Conservation (phyloP, 805 yeast genomes). For the Yarrowia hollandica region DNA sequence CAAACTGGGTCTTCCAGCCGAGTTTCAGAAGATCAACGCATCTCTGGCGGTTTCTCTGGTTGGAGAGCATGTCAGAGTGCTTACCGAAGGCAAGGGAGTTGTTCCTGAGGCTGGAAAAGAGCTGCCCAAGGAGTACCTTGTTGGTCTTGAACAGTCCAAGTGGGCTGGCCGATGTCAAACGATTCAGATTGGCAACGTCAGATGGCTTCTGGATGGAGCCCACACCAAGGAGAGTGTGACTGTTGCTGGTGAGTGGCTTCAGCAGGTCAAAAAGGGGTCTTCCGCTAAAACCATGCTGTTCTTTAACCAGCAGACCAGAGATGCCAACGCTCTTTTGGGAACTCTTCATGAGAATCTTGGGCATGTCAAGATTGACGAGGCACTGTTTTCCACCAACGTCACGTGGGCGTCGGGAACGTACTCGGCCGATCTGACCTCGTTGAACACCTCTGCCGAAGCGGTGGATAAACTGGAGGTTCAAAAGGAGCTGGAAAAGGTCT, state of each 20-base stretch:
- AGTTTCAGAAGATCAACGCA: conserved; percentile 82
- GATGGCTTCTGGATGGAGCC: conserved; percentile 95
- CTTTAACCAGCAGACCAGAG: conserved; percentile 94
- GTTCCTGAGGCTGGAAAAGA: conserved; percentile 24
- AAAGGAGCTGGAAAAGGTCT: conserved; percentile 64
- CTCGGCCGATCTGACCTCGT: conserved; percentile 71
- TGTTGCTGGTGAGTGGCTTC: conserved; percentile 84
- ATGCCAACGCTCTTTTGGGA: conserved; percentile 63
- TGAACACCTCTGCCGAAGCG: conserved; percentile 75
- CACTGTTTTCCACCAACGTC: conserved; percentile 83
- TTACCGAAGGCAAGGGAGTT: conserved; percentile 4
- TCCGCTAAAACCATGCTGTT: conserved; percentile 51
- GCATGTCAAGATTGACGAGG: conserved; percentile 61
- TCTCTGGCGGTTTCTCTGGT: conserved; percentile 79
- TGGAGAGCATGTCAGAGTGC: conserved; percentile 47
- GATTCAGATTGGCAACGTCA: conserved; percentile 49
- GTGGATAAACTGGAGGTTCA: conserved; percentile 84
- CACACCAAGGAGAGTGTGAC: conserved; percentile 86
- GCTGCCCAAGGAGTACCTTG: conserved; percentile 36
- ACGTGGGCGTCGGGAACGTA: conserved; percentile 86
- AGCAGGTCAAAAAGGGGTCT: conserved; percentile 31
- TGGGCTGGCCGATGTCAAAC: conserved; percentile 99
- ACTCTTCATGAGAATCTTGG: conserved; percentile 46
- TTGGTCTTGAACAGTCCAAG: conserved; percentile 63
- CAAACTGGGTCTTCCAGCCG: conserved; percentile 52